Percentiles rank a stretch among this genome's conserved stretches.
phyloP scores from a whole-genome alignment of 1,284 basidiomycete genomes.

The Golubevia sp. region DNA sequence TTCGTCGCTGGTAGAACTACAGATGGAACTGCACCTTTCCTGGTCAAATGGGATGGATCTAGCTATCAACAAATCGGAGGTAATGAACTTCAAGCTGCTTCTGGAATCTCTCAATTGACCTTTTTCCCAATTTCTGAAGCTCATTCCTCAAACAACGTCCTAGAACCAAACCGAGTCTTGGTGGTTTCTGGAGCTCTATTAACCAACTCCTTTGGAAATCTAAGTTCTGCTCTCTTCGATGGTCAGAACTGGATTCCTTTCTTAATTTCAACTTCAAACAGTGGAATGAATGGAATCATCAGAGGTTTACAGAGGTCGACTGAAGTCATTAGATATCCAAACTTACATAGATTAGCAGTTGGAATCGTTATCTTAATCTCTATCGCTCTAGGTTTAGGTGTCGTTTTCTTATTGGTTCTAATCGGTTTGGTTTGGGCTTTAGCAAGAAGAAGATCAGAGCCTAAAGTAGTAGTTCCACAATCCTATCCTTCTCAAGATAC shows the following conservation, averaged over 20 bases:
- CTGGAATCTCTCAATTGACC: slow-evolving; percentile 78
- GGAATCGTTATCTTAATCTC: slow-evolving; percentile 95
- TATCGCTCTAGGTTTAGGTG: slow-evolving; percentile 91
- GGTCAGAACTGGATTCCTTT: slow-evolving; percentile 83
- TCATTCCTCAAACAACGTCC: slow-evolving; percentile 72
- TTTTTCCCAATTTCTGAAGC: slow-evolving; percentile 81
- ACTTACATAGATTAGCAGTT: slow-evolving; percentile 68
- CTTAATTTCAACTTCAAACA: slow-evolving; percentile 72
- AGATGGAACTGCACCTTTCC: slow-evolving; percentile 30
- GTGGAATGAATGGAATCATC: slow-evolving; percentile 75
- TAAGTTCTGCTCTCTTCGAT: slow-evolving; percentile 78
- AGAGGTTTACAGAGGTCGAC: slow-evolving; percentile 77
- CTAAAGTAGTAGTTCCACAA: slow-evolving; percentile 24
- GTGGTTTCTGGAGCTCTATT: slow-evolving; percentile 80
- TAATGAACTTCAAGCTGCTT: slow-evolving; percentile 65
- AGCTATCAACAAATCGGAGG: slow-evolving; percentile 19
- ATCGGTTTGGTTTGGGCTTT: slow-evolving; percentile 87
- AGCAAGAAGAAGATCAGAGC: slow-evolving; percentile 68
- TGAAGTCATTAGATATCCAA: slow-evolving; percentile 47
- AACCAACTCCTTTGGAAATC: slow-evolving; percentile 71
- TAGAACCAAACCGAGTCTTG: slow-evolving; percentile 85
- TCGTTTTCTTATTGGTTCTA: slow-evolving; percentile 87
- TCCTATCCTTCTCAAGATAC: slow-evolving; percentile 33
- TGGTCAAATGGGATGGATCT: slow-evolving; percentile 43
- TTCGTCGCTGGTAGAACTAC: slow-evolving; percentile 78